phyloP scores from a whole-genome alignment of 2,329 filamentous ascomycete species.

The Alternaria burnsii region DNA sequence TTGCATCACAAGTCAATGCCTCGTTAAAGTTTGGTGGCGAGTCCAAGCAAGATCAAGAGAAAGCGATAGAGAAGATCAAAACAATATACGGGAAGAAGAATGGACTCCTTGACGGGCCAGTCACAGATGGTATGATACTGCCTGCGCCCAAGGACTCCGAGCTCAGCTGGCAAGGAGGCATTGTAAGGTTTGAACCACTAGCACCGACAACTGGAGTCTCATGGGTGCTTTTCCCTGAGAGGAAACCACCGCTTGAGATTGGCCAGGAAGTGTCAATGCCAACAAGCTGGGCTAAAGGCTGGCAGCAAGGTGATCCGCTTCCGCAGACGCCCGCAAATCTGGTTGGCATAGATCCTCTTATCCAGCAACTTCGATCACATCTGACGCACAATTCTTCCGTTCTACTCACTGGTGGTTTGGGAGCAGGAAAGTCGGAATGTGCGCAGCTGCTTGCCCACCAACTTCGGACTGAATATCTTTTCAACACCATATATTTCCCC shows the following conservation, averaged over 20 bases:
- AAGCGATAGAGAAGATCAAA: constrained; percentile 74
- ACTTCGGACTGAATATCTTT: constrained; percentile 76
- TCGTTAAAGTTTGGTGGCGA: constrained; percentile 89
- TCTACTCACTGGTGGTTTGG: constrained; percentile 85
- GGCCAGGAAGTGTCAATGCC: constrained; percentile 76
- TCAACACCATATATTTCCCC: constrained; percentile 84
- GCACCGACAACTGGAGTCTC: constrained; percentile 39
- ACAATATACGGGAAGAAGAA: constrained; percentile 72
- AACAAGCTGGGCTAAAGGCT: constrained; percentile 57
- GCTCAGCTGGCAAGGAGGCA: constrained; percentile 78
- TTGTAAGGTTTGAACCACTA: constrained; percentile 78
- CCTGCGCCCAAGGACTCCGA: constrained; percentile 66
- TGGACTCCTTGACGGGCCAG: constrained; percentile 78
- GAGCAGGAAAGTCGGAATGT: constrained; percentile 87
- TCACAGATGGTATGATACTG: constrained; percentile 89
- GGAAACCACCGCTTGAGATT: constrained; percentile 76
- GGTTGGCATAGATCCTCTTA: constrained; percentile 83
- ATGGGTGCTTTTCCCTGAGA: constrained; percentile 83
- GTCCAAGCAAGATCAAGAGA: constrained; percentile 82
- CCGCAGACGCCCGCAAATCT: constrained; percentile 66
- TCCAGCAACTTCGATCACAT: constrained; percentile 76
- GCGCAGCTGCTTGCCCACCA: constrained; percentile 77
- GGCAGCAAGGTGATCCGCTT: constrained; percentile 65
- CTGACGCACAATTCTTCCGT: constrained; percentile 88
- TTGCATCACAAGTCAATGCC: constrained; percentile 64